Conservation (phyloP, 345 rosid genomes). For the Eucalyptus guilfoylei region DNA sequence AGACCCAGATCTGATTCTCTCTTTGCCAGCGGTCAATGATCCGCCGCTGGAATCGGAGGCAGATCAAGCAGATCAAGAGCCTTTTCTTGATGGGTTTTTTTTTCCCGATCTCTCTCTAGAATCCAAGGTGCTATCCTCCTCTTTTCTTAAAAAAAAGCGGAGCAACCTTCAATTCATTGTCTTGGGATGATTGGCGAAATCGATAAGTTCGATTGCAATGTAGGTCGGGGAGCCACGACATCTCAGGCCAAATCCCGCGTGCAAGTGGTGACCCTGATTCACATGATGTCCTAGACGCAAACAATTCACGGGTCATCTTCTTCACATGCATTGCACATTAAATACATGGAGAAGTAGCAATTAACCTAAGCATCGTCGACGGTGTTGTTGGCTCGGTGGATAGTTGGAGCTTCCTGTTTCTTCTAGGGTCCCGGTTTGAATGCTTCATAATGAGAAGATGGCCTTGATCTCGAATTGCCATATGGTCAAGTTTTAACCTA, state of each 20-base stretch:
- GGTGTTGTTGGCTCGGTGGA: not conserved
- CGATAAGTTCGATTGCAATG: not conserved
- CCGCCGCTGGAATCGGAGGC: not conserved
- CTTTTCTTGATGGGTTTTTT: not conserved
- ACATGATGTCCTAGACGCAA: not conserved
- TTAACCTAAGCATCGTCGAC: not conserved
- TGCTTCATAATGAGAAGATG: not conserved
- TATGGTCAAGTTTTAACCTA: not conserved
- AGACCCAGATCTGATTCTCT: not conserved
- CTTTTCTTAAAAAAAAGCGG: not conserved
- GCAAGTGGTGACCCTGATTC: not conserved
- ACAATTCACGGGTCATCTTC: not conserved
- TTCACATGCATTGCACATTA: not conserved
- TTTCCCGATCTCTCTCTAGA: not conserved
- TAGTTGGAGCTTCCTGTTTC: not conserved
- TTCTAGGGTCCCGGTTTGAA: not conserved
- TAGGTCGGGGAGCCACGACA: not conserved
- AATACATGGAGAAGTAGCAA: not conserved
- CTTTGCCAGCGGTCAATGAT: not conserved
- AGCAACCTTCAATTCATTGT: not conserved
- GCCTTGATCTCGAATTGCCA: not conserved
- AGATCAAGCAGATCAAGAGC: not conserved
- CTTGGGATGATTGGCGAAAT: not conserved
- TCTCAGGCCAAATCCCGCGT: not conserved
- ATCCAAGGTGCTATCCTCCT: not conserved